These are phyloP conservation scores for Flueggea neowawraea DNA, from an alignment of 441 rosid species.

Conservation along the genomic window DNA sequence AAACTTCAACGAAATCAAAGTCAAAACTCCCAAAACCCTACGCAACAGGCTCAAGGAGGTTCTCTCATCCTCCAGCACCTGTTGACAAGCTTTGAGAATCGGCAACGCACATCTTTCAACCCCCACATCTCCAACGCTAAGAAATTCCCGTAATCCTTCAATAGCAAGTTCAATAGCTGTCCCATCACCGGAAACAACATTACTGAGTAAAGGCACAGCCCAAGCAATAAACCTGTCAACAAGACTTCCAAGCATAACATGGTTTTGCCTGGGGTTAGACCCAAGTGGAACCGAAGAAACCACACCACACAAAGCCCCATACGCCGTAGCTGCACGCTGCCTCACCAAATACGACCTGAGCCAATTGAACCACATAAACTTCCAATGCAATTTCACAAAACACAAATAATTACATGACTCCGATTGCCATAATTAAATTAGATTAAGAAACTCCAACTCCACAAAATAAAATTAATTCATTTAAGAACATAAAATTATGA, in stretches of 20 bases:
- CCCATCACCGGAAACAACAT: conserved; percentile 69
- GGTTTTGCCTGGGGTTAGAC: conserved; percentile 81
- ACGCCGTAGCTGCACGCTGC: conserved; percentile 76
- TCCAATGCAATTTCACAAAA: neutral
- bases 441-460: neutral
- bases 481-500: no score
- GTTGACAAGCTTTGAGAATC: conserved; percentile 87
- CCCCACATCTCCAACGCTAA: conserved; percentile 78
- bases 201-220: conserved; percentile 86
- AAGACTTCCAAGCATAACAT: conserved; percentile 71
- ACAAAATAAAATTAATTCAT: neutral
- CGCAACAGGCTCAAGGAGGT: conserved; percentile 81
- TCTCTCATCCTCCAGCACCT: conserved; percentile 96
- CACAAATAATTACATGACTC: neutral
- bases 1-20: conserved; percentile 79
- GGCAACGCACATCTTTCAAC: conserved; percentile 78
- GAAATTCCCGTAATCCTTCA: conserved; percentile 83
- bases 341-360: conserved; percentile 76
- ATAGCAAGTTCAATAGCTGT: conserved; percentile 55
- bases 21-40: conserved; percentile 59
- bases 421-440: no score
- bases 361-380: conserved; percentile 14
- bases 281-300: conserved; percentile 69
- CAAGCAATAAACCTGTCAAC: conserved; percentile 88
- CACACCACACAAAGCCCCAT: conserved; percentile 85